Base-by-base conservation (phyloP, 148 eudicot genomes). In the Polygonum aviculare region DNA sequence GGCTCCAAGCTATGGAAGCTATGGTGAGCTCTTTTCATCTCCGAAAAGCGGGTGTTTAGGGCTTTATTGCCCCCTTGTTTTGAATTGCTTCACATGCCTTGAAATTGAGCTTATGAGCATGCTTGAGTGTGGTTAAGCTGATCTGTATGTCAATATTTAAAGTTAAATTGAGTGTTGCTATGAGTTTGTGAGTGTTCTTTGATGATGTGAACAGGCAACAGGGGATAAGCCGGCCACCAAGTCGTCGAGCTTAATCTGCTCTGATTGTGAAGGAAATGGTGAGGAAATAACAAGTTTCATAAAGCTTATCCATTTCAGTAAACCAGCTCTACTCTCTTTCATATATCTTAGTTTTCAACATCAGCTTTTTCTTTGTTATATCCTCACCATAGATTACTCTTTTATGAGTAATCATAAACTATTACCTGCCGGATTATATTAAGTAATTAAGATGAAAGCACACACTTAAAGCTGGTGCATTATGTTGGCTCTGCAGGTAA, bases 401-500 rank as follows among this genome's bases (percentile, higher is more conserved):
- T 26, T 26, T 26, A 26, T 26, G 31, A 26, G 31, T 1, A 26
- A 26, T n/a, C n/a, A n/a, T n/a, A n/a, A n/a, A n/a, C n/a, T n/a
- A n/a, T n/a, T n/a, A n/a, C n/a, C n/a, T n/a, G n/a, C n/a, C n/a
- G n/a, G n/a, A 1, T 26, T 26, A 26, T 26, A 26, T n/a, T n/a
- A n/a, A n/a, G n/a, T n/a, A n/a, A n/a, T n/a, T n/a, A n/a, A n/a
- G n/a, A n/a, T n/a, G n/a, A n/a, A n/a, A n/a, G n/a, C n/a, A n/a
- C n/a, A n/a, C n/a, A n/a, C n/a, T 84, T 48, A 86, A 88, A 76
- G 86, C 86, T 7, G 88, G 93, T 14, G 89, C 49, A 54, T n/a
- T 83, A 65, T 86, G 89, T 78, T 87, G 91, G 89, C 85, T 90
- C 38, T 90, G 88, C 88, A 80, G 91, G 89, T 90, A 81, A 35